These are phyloP conservation scores for Gilbertella persicaria DNA, from an alignment of 371 early-diverging fungal species.

Conservation along the genomic window DNA sequence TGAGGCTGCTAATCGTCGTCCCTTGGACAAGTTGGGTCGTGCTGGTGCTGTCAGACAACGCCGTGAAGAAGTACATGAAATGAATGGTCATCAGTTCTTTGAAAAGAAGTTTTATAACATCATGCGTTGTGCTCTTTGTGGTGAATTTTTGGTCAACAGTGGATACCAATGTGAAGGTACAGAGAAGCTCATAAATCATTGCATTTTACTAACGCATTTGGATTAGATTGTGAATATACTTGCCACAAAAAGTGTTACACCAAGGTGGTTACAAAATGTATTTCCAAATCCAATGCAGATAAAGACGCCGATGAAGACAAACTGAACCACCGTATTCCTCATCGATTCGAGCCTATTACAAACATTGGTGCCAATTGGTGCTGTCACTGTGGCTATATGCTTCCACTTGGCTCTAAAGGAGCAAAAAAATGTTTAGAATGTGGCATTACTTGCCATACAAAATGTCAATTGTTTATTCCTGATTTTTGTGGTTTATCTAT, in stretches of 20 bases:
- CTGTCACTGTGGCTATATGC: constrained; percentile 95
- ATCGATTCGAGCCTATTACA: constrained; percentile 81
- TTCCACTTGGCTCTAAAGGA: constrained; percentile 79
- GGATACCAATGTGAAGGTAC: constrained; percentile 94
- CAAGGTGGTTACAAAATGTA: constrained; percentile 30
- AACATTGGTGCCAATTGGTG: constrained; percentile 91
- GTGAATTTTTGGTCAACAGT: constrained; percentile 84
- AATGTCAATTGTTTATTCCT: constrained; percentile 86
- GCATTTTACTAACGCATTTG: not conserved
- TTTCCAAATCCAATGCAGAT: constrained; percentile 6
- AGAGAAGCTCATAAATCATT: constrained; percentile 42
- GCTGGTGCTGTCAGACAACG: constrained; percentile 87
- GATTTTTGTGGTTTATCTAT: constrained; percentile 92
- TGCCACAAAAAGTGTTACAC: constrained; percentile 33
- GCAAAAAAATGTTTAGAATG: constrained; percentile 80
- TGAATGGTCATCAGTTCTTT: constrained; percentile 89
- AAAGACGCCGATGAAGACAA: constrained; percentile 63
- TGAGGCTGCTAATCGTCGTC: constrained; percentile 52
- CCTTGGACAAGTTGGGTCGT: constrained; percentile 76
- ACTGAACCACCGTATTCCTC: constrained; percentile 90
- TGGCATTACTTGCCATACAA: constrained; percentile 75
- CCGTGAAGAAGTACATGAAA: constrained; percentile 69
- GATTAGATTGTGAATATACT: constrained; percentile 36
- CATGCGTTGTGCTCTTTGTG: constrained; percentile 93
- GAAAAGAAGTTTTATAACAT: constrained; percentile 85